Evolutionary conservation across 1,284 basidiomycete genomes (phyloP).

Genomic region (Grifola frondosa): DNA sequence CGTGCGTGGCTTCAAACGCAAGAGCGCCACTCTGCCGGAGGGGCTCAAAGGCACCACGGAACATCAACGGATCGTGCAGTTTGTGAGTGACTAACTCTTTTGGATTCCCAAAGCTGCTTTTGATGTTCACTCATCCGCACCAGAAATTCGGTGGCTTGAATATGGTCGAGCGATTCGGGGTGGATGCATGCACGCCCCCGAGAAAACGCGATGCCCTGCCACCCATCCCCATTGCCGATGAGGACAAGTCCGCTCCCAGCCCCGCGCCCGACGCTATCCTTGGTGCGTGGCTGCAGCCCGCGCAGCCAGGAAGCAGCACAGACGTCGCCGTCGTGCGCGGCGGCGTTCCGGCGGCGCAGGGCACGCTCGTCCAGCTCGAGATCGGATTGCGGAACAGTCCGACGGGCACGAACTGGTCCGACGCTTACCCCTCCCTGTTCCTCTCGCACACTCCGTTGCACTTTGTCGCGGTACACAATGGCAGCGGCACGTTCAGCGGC

Average conservation of each 20-base stretch:
- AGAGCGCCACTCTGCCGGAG: slow-evolving; percentile 39
- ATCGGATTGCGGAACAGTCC: slow-evolving; percentile 39
- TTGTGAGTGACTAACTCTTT: slow-evolving; percentile 36
- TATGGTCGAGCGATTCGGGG: slow-evolving; percentile 33
- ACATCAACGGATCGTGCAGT: slow-evolving; percentile 52
- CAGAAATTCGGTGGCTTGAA: slow-evolving; percentile 31
- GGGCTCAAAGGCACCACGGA: slow-evolving; percentile 44
- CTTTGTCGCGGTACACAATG: slow-evolving; percentile 48
- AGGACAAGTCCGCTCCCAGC: slow-evolving; percentile 43
- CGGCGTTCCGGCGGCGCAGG: slow-evolving; percentile 39
- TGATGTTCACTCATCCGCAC: no score
- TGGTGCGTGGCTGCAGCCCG: not conserved
- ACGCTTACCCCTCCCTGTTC: slow-evolving; percentile 50
- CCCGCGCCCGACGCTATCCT: not conserved
- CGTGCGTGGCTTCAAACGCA: slow-evolving; percentile 51
- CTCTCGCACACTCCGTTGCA: slow-evolving; percentile 55
- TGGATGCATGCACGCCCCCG: slow-evolving; percentile 29
- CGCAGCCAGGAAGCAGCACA: not conserved
- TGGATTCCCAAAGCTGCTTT: no score
- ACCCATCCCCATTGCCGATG: not conserved
- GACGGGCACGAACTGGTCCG: slow-evolving; percentile 41
- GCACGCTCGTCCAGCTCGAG: slow-evolving; percentile 47
- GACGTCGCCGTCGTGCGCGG: slow-evolving; percentile 39
- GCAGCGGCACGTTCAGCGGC: slow-evolving; percentile 41
- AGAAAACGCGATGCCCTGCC: not conserved